These are phyloP conservation scores for Lentinula guzmanii DNA, from an alignment of 768 basidiomycete species.

Conservation along the genomic window DNA sequence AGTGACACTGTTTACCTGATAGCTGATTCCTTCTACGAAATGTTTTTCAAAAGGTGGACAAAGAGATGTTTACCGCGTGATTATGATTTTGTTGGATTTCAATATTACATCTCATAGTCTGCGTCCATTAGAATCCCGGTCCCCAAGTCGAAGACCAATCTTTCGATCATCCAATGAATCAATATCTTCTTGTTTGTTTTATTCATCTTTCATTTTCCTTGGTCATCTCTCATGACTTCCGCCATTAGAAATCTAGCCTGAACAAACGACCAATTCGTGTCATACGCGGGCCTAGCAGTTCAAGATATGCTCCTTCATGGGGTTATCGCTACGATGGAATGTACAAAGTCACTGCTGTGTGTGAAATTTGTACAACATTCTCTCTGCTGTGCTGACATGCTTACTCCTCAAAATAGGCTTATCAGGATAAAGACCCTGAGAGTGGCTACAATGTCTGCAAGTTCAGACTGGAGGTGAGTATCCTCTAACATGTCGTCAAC, in stretches of 20 bases:
- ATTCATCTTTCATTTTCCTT: background rate
- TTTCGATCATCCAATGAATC: conserved; percentile 28
- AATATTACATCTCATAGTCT: background rate
- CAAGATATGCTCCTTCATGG: conserved; percentile 26
- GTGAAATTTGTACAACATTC: background rate
- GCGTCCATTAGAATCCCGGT: conserved; percentile 13
- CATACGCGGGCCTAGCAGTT: conserved; percentile 27
- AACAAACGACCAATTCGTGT: conserved; percentile 32
- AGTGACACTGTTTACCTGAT: background rate
- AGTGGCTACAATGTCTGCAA: conserved; percentile 24
- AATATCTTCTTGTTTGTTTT: conserved; percentile 21
- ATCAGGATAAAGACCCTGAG: conserved; percentile 17
- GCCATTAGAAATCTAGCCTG: conserved; percentile 22
- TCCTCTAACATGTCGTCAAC: background rate
- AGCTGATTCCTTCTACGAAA: background rate
- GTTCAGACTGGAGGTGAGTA: conserved; percentile 16
- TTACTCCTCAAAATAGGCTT: conserved; percentile 19
- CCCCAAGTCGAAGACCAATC: conserved; percentile 25
- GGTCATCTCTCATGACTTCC: background rate
- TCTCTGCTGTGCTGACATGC: conserved; percentile 5
- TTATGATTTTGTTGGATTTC: background rate
- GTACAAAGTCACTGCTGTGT: conserved; percentile 29
- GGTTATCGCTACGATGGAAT: conserved; percentile 40
- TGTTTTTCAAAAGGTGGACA: conserved; percentile 13
- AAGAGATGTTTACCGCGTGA: conserved; percentile 13